Percentiles rank a stretch among this genome's conserved stretches.
Conservation (phyloP, 176 grass and related monocot genomes). For the Cenchrus americanus region DNA sequence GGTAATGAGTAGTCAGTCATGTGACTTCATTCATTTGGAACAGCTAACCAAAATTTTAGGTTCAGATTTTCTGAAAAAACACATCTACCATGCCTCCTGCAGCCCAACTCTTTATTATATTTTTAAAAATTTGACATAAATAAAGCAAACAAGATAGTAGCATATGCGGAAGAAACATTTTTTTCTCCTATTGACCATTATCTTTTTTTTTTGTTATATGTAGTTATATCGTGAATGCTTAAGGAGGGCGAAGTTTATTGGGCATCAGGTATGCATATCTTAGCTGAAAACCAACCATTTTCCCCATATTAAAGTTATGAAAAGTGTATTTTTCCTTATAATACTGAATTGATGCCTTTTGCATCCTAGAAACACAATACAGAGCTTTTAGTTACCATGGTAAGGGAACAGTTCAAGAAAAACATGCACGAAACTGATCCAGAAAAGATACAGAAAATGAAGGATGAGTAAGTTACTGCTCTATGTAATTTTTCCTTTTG, state of each 20-base stretch:
- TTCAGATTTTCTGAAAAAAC: conserved; percentile 18
- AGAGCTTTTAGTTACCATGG: conserved; percentile 82
- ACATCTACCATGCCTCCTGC: neutral
- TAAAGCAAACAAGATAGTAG: neutral
- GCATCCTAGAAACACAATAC: conserved; percentile 87
- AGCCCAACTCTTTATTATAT: conserved; percentile 12
- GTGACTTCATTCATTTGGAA: neutral
- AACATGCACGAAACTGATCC: conserved; percentile 94
- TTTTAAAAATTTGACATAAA: neutral
- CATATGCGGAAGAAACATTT: neutral
- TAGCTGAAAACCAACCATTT: neutral
- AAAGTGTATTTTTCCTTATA: neutral
- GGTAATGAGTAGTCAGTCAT: conserved; percentile 16
- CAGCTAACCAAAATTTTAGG: neutral
- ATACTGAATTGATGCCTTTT: conserved; percentile 42
- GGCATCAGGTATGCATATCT: conserved; percentile 57
- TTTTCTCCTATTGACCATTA: conserved; percentile 7
- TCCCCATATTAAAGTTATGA: neutral
- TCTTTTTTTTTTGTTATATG: conserved; percentile 20
- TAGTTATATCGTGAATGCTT: conserved; percentile 77
- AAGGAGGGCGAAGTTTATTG: conserved; percentile 69
- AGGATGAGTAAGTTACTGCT: conserved; percentile 78
- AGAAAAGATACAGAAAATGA: conserved; percentile 96
- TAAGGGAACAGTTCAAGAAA: conserved; percentile 94
- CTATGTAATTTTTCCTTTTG: neutral